Evolutionary conservation across 2,329 filamentous ascomycete genomes (phyloP), one percentile per base, ranked within the genome.

Genomic region (Penicillium sp.): DNA sequence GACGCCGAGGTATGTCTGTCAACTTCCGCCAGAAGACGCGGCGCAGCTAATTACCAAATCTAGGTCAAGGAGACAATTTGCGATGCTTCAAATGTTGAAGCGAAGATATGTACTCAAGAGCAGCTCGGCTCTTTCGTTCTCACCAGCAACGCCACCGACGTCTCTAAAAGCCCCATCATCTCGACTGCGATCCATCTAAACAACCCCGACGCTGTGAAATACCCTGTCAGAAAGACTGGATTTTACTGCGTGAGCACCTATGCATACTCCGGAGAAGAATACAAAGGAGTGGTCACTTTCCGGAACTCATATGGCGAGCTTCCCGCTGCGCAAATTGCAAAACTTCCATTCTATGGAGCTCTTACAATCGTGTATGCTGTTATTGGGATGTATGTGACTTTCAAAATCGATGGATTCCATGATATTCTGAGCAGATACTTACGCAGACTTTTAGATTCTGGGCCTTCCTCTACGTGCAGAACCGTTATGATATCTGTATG

Each of bases 231-330:
- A 67, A 91, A 90, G 73, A 99, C 94, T 0, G 94, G 94, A 27
- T 99, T 97, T 75, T 99, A 96, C 74, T 99, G 94, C 67, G 87
- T 99, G 55, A 85, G 90, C 48, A 94, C 91, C 1, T 86, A 85
- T 60, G 82, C 82, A 19, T 93, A 85, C 70, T 84, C 81, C 0
- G 79, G 82, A 7, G 73, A 81, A 54, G 81, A 90, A 41, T 99
- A 95, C 70, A 83, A 81, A 43, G 92, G 88, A 7, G 83, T 94
- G 13, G 87, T 94, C 40, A 92, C 94, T 67, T 99, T 97, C 74
- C 86, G 92, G 58, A 97, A 99, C 74, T 89, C 94, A 2, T 99
- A 95, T 70, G 94, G 94, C 70, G 93, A 99, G 78, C 86, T 99
- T 52, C 90, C 92, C 5, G 94, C 91, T 7, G 91, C 91, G 1